A percentile compares a stretch with the other conserved stretches of the same genome.
Conservation (phyloP, 495 filamentous ascomycete species). For the Penicillium chermesinum region DNA sequence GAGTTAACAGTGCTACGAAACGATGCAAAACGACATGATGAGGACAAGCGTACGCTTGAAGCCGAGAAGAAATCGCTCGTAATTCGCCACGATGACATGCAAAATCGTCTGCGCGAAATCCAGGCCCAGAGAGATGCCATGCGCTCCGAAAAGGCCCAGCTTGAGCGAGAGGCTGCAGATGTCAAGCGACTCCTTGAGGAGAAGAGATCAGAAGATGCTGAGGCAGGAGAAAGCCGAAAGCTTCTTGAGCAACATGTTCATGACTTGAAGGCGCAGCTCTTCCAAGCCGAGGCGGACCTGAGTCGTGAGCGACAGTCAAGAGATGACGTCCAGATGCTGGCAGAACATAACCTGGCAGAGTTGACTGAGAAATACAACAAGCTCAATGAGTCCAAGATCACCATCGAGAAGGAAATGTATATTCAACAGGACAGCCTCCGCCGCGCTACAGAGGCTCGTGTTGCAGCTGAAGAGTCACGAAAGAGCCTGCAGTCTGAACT, state of each 20-base stretch:
- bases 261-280: conserved; percentile 80
- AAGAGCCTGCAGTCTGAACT: conserved; percentile 86
- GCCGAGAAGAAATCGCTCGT: conserved; percentile 64
- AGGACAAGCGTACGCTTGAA: conserved; percentile 71
- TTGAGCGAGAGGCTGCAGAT: conserved; percentile 85
- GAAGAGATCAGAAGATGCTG: conserved; percentile 81
- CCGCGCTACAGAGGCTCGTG: conserved; percentile 74
- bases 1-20: conserved; percentile 79
- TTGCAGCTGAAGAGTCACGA: conserved; percentile 74
- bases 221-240: conserved; percentile 77
- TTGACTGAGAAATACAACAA: conserved; percentile 78
- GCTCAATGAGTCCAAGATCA: conserved; percentile 94
- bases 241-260: conserved; percentile 83
- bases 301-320: conserved; percentile 92
- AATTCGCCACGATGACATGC: conserved; percentile 73
- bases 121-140: conserved; percentile 85
- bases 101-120: conserved; percentile 71
- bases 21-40: conserved; percentile 72
- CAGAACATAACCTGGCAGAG: conserved; percentile 78
- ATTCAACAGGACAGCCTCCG: conserved; percentile 93
- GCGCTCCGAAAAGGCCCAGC: conserved; percentile 72
- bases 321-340: conserved; percentile 88
- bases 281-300: conserved; percentile 79
- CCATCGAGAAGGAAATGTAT: conserved; percentile 97
- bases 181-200: conserved; percentile 81